Evolutionary conservation across 768 basidiomycete species (phyloP).

Genomic region (Clitopilus passeckerianus): DNA sequence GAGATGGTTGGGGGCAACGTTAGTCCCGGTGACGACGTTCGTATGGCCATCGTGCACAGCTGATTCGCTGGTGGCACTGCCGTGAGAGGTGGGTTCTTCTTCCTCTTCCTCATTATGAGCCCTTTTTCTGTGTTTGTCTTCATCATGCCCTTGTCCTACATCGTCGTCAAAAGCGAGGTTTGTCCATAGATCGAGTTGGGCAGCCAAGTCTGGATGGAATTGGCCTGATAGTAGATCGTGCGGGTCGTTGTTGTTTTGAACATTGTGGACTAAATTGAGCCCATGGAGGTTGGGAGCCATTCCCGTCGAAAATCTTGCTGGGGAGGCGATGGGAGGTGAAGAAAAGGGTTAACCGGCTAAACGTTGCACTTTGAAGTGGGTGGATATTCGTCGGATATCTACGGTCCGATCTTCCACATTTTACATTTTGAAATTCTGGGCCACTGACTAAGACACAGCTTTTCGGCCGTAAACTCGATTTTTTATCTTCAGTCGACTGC

Average conservation of each 20-base stretch:
- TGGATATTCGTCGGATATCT: not conserved
- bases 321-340: slow-evolving; percentile 2
- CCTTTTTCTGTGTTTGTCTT: slow-evolving; percentile 29
- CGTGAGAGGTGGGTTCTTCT: slow-evolving; percentile 32
- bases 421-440: slow-evolving; percentile 1
- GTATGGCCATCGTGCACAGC: slow-evolving; percentile 52
- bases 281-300: slow-evolving; percentile 73
- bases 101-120: slow-evolving; percentile 40
- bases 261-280: slow-evolving; percentile 71
- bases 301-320: slow-evolving; percentile 7
- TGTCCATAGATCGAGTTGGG: slow-evolving; percentile 82
- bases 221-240: slow-evolving; percentile 61
- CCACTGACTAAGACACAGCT: not conserved
- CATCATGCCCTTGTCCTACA: slow-evolving; percentile 15
- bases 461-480: not conserved
- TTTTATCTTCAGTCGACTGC: not conserved
- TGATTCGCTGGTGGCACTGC: slow-evolving; percentile 25
- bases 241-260: slow-evolving; percentile 31
- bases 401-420: not conserved
- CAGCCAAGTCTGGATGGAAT: slow-evolving; percentile 67
- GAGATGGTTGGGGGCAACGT: slow-evolving; percentile 15
- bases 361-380: not conserved
- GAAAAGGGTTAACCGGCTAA: slow-evolving; percentile 4
- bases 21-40: slow-evolving; percentile 50
- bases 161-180: slow-evolving; percentile 77